Conservation (phyloP, 495 filamentous ascomycete species). For the Pseudevernia furfuracea region DNA sequence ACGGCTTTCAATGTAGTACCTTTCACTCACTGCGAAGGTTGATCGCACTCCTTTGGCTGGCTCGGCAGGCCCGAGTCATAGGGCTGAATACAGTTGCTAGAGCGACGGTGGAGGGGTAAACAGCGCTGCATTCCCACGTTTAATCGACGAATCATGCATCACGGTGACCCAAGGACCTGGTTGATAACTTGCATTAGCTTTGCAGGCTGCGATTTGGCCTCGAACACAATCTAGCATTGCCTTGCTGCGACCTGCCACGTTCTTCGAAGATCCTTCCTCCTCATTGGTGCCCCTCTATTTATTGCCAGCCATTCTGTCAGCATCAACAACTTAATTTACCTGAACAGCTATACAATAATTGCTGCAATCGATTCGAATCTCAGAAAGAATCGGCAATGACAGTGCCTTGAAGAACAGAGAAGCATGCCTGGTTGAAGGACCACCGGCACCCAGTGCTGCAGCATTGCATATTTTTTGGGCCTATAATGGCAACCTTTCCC, state of each 20-base stretch:
- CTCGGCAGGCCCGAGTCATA: background rate
- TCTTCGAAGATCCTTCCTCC: background rate
- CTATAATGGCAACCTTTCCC: conserved; percentile 44
- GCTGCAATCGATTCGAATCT: background rate
- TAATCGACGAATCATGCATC: conserved; percentile 2
- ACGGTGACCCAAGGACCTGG: background rate
- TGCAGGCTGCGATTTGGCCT: background rate
- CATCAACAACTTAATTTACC: background rate
- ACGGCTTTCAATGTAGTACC: background rate
- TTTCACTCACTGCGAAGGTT: background rate
- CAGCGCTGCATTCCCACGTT: background rate
- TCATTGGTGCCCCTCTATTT: conserved; percentile 2
- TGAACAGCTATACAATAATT: background rate
- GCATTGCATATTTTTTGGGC: conserved; percentile 3
- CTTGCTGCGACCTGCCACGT: background rate
- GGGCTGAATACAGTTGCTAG: background rate
- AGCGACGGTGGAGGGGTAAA: background rate
- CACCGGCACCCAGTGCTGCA: conserved; percentile 6
- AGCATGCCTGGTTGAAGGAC: background rate
- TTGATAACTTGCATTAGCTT: background rate
- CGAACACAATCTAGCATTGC: background rate
- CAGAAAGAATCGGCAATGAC: background rate
- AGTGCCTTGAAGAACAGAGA: background rate
- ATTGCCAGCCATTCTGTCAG: background rate
- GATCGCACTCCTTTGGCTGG: background rate